These are phyloP conservation scores for Zoysia japonica DNA, from an alignment of 176 grass and related monocot species.

Conservation along the genomic window DNA sequence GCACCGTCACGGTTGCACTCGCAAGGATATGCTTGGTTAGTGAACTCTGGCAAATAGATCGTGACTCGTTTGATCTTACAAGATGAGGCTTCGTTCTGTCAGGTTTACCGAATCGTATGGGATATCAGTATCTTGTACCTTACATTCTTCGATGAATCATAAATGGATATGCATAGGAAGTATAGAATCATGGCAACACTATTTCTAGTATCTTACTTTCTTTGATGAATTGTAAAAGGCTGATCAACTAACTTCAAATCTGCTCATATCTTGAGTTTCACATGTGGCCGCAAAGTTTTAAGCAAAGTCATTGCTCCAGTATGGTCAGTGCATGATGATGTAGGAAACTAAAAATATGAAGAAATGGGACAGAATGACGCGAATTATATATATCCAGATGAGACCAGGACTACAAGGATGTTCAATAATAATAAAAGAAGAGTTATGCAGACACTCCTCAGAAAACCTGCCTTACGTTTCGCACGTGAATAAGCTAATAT, in stretches of 20 bases:
- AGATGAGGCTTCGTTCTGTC: background rate
- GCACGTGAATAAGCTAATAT: background rate
- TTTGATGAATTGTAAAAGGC: background rate
- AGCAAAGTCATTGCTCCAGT: background rate
- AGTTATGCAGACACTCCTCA: too few relatives aligned
- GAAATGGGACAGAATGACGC: background rate
- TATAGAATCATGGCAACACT: too few relatives aligned
- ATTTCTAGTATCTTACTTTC: background rate
- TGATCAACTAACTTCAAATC: too few relatives aligned
- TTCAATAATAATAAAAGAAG: background rate
- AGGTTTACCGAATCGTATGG: background rate
- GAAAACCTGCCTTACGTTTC: background rate
- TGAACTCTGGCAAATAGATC: constrained; percentile 15
- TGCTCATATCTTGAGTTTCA: background rate
- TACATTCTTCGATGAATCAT: background rate
- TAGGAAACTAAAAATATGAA: background rate
- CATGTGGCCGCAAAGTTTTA: background rate
- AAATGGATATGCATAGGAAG: too few relatives aligned
- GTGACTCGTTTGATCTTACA: background rate
- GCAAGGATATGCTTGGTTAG: background rate
- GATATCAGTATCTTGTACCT: background rate
- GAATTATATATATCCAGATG: background rate
- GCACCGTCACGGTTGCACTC: background rate
- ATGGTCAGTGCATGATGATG: background rate
- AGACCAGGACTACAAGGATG: background rate